Evolutionary conservation across 257 asterid genomes (phyloP).

Genomic region (Leptodermis oblonga): DNA sequence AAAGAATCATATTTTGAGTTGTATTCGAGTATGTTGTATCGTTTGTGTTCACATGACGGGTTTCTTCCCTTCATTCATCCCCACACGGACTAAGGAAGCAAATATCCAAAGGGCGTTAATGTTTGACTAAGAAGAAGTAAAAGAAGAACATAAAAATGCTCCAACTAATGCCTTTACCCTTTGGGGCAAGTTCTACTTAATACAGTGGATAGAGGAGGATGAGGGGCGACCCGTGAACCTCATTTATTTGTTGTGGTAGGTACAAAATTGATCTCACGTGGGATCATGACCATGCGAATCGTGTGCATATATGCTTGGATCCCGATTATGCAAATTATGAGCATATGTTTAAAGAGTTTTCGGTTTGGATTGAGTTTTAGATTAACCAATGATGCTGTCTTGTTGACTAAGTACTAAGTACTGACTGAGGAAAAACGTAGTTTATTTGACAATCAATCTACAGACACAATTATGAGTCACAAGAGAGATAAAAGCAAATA

Average conservation of each 20-base stretch:
- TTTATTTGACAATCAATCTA: not conserved
- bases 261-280: no score
- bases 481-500: not conserved
- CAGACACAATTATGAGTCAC: not conserved
- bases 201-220: not conserved
- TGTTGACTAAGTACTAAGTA: no score
- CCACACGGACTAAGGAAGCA: no score
- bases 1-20: not conserved
- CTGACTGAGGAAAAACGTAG: not conserved
- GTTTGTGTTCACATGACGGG: slow-evolving; percentile 13
- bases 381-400: not conserved
- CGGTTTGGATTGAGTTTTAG: not conserved
- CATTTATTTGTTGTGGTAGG: not conserved
- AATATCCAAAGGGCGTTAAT: not conserved
- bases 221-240: slow-evolving; percentile 1
- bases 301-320: no score
- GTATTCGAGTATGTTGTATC: not conserved
- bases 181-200: not conserved
- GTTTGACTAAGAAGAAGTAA: not conserved
- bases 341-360: not conserved
- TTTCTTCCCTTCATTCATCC: not conserved
- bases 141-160: not conserved
- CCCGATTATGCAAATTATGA: no score
- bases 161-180: not conserved
- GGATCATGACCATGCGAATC: no score